These are phyloP conservation scores for Cryptococcus hybrid DNA, from an alignment of 1,284 basidiomycete genomes.

Conservation along the genomic window DNA sequence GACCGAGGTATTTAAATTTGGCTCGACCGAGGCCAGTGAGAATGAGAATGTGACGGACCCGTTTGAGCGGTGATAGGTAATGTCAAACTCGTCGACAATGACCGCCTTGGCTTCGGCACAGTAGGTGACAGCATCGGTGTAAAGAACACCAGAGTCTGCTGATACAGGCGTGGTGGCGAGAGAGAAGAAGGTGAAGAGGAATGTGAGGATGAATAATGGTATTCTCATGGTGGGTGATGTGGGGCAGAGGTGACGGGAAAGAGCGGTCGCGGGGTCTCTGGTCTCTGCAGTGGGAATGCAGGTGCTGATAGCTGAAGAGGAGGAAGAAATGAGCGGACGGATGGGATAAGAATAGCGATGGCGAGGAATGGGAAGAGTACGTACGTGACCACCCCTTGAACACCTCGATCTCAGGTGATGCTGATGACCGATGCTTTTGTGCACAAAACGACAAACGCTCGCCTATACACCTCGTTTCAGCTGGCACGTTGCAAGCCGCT, in stretches of 20 bases:
- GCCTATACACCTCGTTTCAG: background rate
- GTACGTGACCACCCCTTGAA: no score
- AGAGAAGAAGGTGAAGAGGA: constrained; percentile 4
- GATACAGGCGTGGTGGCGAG: constrained; percentile 6
- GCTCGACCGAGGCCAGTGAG: constrained; percentile 49
- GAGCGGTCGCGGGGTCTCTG: background rate
- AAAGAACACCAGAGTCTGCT: constrained; percentile 19
- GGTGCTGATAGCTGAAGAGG: background rate
- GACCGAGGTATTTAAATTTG: constrained; percentile 73
- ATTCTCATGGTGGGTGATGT: constrained; percentile 4
- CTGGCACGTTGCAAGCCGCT: no score
- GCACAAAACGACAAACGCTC: background rate
- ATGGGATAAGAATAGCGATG: background rate
- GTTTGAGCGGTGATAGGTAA: constrained; percentile 70
- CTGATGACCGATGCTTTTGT: no score
- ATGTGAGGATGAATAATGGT: background rate
- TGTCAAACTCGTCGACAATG: constrained; percentile 75
- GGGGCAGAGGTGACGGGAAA: background rate
- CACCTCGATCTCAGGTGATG: no score
- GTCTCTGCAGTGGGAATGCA: background rate
- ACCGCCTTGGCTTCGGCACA: constrained; percentile 76
- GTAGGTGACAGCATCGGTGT: constrained; percentile 81
- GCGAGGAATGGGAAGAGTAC: background rate
- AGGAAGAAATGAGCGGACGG: background rate
- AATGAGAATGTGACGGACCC: constrained; percentile 37